Evolutionary conservation across 2,329 filamentous ascomycete genomes (phyloP), one percentile per base, ranked within the genome.

Genomic region (Colletotrichum incanum): DNA sequence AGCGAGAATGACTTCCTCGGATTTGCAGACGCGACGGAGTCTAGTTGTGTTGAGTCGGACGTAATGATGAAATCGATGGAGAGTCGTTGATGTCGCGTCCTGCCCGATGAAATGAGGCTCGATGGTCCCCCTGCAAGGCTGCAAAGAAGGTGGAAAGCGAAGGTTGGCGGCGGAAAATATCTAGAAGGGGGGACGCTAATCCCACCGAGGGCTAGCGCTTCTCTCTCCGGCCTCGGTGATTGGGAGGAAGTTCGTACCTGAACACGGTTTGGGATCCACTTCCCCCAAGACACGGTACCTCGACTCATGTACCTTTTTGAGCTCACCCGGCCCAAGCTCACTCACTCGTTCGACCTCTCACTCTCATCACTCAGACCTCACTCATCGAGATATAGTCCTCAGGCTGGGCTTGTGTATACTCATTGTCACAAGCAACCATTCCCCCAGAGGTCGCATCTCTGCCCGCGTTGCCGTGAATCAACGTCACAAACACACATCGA

Each of bases 121-220:
- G 34, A 7, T 43, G 16, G 37, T 45, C 34, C 55, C 58, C 69
- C 64, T 71, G 69, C 69, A 65, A 72, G 69, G 65, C 69, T 72
- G 65, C 54, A 64, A 54, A n/a, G 43, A 64, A 37, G 26, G 65
- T 37, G 43, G 39, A 54, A 63, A 43, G 52, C 34, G 41, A 43
- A 64, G 65, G 69, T 69, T 72, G 65, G 69, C 59, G 43, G 47
- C 65, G 65, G 65, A 72, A 72, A 72, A 72, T 69, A 72, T 72
- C 69, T 54, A n/a, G 50, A 54, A 8, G 18, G 26, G 14, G 8
- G 2, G 2, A 14, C 50, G 45, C 69, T 60, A 72, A 23, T 9
- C 65, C 43, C 1, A 1, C 26, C 18, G 20, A 0, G 39, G 43
- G 23, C n/a, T 69, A 39, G 52, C n/a, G 16, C 11, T 1, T 28